Conservation (phyloP, 208 protist genomes). For the Leishmania arabica region DNA sequence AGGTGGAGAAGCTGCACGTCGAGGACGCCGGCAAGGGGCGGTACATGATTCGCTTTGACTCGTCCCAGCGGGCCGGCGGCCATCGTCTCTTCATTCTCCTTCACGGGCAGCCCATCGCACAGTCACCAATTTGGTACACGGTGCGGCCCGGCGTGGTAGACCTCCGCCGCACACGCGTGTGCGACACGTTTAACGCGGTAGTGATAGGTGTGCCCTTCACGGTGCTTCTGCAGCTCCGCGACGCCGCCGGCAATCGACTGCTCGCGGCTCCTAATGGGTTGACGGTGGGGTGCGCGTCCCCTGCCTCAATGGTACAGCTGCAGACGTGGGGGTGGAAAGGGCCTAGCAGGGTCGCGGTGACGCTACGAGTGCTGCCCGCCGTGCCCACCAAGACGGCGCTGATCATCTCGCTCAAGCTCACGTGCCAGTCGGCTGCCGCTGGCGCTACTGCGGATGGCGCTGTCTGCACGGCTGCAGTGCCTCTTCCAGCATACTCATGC, state of each 20-base stretch:
- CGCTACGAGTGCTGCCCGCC: constrained; percentile 24
- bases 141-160: constrained; percentile 43
- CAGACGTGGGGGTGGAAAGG: constrained; percentile 15
- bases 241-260: constrained; percentile 55
- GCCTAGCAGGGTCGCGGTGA: constrained; percentile 17
- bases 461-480: background rate
- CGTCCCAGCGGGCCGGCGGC: constrained; percentile 43
- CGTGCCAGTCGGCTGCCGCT: background rate
- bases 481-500: constrained; percentile 22
- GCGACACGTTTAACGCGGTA: constrained; percentile 56
- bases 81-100: constrained; percentile 61
- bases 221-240: constrained; percentile 43
- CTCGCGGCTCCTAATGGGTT: constrained; percentile 3
- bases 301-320: constrained; percentile 20
- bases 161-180: constrained; percentile 35
- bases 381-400: constrained; percentile 20
- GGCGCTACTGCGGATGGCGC: background rate
- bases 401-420: constrained; percentile 15
- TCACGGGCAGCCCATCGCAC: constrained; percentile 63
- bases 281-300: constrained; percentile 13
- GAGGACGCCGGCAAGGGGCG: constrained; percentile 32
- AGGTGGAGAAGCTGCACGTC: constrained; percentile 22
- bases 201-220: constrained; percentile 55
- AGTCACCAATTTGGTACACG: constrained; percentile 60
- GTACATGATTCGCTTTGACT: constrained; percentile 48